These are phyloP conservation scores for Udeniomyces megalosporus DNA, from an alignment of 768 basidiomycete species.

Conservation along the genomic window DNA sequence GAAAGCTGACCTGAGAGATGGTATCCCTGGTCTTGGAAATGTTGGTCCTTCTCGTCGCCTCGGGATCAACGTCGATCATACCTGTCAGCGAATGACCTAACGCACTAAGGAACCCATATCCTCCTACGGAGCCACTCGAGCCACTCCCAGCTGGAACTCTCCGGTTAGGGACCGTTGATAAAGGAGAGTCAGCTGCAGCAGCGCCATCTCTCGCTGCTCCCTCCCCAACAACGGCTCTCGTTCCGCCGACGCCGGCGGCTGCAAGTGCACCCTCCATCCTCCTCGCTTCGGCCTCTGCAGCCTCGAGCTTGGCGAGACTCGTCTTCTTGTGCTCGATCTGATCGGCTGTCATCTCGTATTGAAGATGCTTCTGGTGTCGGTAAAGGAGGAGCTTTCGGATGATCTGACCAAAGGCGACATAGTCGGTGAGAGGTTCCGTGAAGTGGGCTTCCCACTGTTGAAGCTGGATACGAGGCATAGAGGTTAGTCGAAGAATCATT, in stretches of 20 bases:
- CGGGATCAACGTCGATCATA: slow-evolving; percentile 98
- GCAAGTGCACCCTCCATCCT: slow-evolving; percentile 72
- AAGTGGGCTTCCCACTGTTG: slow-evolving; percentile 89
- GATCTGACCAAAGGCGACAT: slow-evolving; percentile 80
- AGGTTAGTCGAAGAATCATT: neutral
- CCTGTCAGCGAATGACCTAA: slow-evolving; percentile 88
- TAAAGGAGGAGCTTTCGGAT: slow-evolving; percentile 89
- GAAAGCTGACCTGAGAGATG: slow-evolving; percentile 63
- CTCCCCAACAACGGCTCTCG: neutral
- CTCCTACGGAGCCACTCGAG: neutral
- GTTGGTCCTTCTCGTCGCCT: slow-evolving; percentile 77
- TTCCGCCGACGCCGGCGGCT: slow-evolving; percentile 7
- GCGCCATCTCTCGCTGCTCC: neutral
- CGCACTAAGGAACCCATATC: slow-evolving; percentile 51
- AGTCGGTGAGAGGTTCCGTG: slow-evolving; percentile 91
- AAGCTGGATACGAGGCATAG: slow-evolving; percentile 38
- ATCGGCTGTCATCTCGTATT: slow-evolving; percentile 95
- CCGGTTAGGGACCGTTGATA: neutral
- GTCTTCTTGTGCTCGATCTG: slow-evolving; percentile 65
- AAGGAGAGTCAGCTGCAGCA: neutral
- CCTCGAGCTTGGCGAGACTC: slow-evolving; percentile 73
- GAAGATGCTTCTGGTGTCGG: slow-evolving; percentile 94
- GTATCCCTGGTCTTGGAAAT: slow-evolving; percentile 88
- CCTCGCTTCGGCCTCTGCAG: slow-evolving; percentile 76
- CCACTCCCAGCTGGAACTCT: neutral